A percentile compares a stretch with the other conserved stretches of the same genome.
Evolutionary conservation across 495 filamentous ascomycete genomes (phyloP).

Genomic region (Aspergillus mulundensis): DNA sequence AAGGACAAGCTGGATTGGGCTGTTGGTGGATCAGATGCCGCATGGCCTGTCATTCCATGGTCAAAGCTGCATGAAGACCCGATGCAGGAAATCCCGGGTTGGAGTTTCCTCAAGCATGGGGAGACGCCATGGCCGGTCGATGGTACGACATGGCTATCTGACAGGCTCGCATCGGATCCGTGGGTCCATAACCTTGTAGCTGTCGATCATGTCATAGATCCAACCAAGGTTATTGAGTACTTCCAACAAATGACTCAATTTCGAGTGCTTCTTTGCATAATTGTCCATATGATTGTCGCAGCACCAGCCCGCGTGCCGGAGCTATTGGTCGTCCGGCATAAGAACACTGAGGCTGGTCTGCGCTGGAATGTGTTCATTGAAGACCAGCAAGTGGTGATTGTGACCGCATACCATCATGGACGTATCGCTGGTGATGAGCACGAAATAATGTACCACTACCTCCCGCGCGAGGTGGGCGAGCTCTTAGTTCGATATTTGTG

Average conservation of each 20-base stretch:
- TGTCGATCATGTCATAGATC: neutral
- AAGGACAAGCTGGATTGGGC: no score
- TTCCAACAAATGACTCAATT: neutral
- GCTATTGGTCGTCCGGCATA: neutral
- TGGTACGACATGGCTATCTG: neutral
- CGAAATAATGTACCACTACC: constrained; percentile 10
- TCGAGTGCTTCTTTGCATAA: neutral
- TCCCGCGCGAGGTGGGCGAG: neutral
- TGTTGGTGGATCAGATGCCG: neutral
- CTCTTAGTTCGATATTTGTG: neutral
- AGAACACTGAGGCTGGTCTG: neutral
- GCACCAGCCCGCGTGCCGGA: neutral
- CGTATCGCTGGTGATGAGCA: constrained; percentile 9
- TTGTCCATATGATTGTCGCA: neutral
- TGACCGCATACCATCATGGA: constrained; percentile 15
- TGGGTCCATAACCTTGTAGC: neutral
- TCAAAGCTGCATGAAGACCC: neutral
- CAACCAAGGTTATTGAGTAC: neutral
- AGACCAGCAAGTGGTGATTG: constrained; percentile 4
- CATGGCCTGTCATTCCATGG: neutral
- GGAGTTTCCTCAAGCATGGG: constrained; percentile 16
- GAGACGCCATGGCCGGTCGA: constrained; percentile 7
- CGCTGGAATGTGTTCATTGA: constrained; percentile 18
- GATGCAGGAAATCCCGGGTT: neutral
- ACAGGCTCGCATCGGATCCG: neutral